phyloP scores from a whole-genome alignment of 371 early-diverging fungal genomes.

The Zychaea mexicana region DNA sequence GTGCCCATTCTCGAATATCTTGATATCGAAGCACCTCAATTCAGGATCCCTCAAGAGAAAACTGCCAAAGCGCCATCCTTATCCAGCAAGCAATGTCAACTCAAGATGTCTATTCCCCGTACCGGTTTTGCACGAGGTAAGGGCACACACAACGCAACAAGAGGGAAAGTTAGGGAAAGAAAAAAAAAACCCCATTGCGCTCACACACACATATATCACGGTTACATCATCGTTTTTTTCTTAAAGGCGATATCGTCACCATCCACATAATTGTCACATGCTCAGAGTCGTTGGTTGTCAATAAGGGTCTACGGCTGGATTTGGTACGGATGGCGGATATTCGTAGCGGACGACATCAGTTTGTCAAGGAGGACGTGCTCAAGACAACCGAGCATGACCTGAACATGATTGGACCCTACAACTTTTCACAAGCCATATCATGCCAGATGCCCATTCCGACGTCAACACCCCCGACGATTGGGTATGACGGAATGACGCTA shows the following conservation, averaged over 20 bases:
- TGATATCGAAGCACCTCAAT: slow-evolving; percentile 32
- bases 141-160: neutral
- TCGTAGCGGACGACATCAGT: slow-evolving; percentile 3
- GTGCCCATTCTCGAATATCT: slow-evolving; percentile 44
- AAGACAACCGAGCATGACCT: slow-evolving; percentile 21
- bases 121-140: slow-evolving; percentile 45
- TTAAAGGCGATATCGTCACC: neutral
- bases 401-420: slow-evolving; percentile 15
- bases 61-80: slow-evolving; percentile 18
- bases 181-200: neutral
- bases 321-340: slow-evolving; percentile 5
- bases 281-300: neutral
- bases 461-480: slow-evolving; percentile 47
- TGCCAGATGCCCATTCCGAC: slow-evolving; percentile 43
- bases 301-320: neutral
- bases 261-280: neutral
- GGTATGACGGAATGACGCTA: slow-evolving; percentile 34
- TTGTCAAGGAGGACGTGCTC: slow-evolving; percentile 19
- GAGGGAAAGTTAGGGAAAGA: neutral
- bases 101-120: slow-evolving; percentile 32
- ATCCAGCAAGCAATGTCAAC: slow-evolving; percentile 20
- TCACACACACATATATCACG: no score
- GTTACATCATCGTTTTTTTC: neutral
- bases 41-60: slow-evolving; percentile 28
- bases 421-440: slow-evolving; percentile 24